Evolutionary conservation across 805 yeast species (phyloP), one percentile per base, ranked within the genome.

Genomic region (Ogataea angusta): DNA sequence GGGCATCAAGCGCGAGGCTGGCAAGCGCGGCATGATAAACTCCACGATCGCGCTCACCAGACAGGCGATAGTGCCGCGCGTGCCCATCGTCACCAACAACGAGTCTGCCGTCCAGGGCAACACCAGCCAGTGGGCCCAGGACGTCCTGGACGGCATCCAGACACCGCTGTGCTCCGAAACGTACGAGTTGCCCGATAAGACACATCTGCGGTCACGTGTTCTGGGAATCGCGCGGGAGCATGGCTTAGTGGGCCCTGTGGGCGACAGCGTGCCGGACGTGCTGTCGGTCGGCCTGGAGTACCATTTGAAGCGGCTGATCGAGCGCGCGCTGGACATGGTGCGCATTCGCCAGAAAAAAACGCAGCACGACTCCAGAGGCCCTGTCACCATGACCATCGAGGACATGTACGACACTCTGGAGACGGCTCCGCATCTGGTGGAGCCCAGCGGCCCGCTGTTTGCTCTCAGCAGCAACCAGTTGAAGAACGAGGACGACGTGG

Each of bases 111-210:
- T 26, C 24, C 25, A 51, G 10, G 62, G 57, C 13, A 77, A 76
- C 50, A 74, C 86, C 24, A 74, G 80, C 22, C 83, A 83, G 51
- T 89, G 96, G 91, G 87, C 95, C 16, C 96, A 90, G 60, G 98
- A 93, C 57, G 86, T 93, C 13, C 74, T 83, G 39, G 89, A 83
- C 54, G 95, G 93, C 3, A 75, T 87, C 40, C 88, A 85, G 51
- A 77, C 93, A 2, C 91, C 93, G 4, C 69, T 90, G 25, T 75
- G 91, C 2, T 69, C 85, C 1, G 95, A 91, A 50, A 70, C 77
- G 26, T 86, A 72, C 57, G 90, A 90, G 47, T 61, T 93, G 5
- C 97, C 97, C 0, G 98, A 91, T 49, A 70, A 72, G 29, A 89
- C 81, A 33, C 73, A 73, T 27, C 62, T 93, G 32, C 75, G 78